Conservation (phyloP, 768 basidiomycete species). For the Lactarius tabidus region DNA sequence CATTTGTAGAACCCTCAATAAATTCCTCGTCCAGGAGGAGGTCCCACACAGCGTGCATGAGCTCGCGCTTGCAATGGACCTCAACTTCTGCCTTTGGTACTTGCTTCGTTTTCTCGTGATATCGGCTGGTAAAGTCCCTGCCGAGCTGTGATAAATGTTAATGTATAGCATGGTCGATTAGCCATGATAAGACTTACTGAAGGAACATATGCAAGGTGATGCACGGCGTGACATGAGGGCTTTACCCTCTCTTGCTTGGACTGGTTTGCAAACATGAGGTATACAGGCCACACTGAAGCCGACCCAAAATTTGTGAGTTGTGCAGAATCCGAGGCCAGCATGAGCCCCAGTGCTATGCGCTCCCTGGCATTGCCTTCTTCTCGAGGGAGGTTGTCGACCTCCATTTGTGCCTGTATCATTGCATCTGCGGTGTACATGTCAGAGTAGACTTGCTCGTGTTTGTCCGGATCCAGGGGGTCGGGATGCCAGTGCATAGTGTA, state of each 20-base stretch:
- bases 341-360: background rate
- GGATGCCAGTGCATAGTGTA: background rate
- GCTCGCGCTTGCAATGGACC: conserved; percentile 25
- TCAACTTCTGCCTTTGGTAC: too few relatives aligned
- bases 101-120: too few relatives aligned
- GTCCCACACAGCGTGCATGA: conserved; percentile 28
- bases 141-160: too few relatives aligned
- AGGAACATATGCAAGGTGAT: too few relatives aligned
- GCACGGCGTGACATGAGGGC: too few relatives aligned
- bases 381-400: background rate
- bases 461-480: background rate
- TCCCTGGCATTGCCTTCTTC: background rate
- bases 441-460: background rate
- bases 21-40: conserved; percentile 27
- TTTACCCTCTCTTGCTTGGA: too few relatives aligned
- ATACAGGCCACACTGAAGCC: too few relatives aligned
- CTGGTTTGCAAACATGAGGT: too few relatives aligned
- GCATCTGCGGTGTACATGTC: background rate
- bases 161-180: too few relatives aligned
- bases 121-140: too few relatives aligned
- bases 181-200: too few relatives aligned
- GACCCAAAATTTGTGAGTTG: too few relatives aligned
- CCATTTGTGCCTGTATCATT: background rate
- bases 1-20: conserved; percentile 23
- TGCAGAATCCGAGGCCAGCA: background rate